Evolutionary conservation across 495 filamentous ascomycete genomes (phyloP), one percentile per base, ranked within the genome.

Genomic region (Podospora didyma): DNA sequence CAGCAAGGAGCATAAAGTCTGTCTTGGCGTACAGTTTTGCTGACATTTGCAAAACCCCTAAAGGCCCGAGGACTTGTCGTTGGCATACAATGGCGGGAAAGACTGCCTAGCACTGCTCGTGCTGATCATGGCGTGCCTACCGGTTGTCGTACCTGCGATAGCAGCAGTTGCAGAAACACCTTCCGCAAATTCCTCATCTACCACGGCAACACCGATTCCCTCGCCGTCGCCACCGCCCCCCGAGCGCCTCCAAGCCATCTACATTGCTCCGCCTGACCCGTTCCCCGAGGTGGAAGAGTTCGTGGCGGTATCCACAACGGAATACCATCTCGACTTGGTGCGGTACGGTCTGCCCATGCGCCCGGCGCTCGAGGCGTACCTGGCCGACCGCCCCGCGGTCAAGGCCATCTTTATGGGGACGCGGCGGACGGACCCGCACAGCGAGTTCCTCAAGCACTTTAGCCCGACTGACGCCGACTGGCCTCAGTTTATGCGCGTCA

Each of bases 51-150:
- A 46, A 21, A 42, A 42, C n/a, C 39, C 12, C 7, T 7, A 61
- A 58, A 92, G 89, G 49, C 82, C 87, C 53, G 76, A 86, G 47
- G 80, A 95, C 61, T 78, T 97, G 46, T 91, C 93, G 10, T 78
- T 98, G 56, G 95, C 95, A 47, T 98, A 96, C 69, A 98, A 98
- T 62, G 94, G 94, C 73, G 94, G 94, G 45, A 98, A 98, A 71
- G 94, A 98, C 82, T 98, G 94, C 65, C 85, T 97, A 22, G 89
- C 96, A 54, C 84, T 97, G 10, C 79, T 97, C n/a, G 76, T 97
- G 62, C 78, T 97, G 56, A 90, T 93, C 72, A 84, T 97, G 62
- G 83, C 86, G 58, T 82, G 83, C 54, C 79, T 96, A 23, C 70
- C 75, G 9, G 65, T 56, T 12, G 59, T 76, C 71, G 60, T 62